Evolutionary conservation across 208 protist genomes (phyloP).

Genomic region (Trypanosoma melophagium): DNA sequence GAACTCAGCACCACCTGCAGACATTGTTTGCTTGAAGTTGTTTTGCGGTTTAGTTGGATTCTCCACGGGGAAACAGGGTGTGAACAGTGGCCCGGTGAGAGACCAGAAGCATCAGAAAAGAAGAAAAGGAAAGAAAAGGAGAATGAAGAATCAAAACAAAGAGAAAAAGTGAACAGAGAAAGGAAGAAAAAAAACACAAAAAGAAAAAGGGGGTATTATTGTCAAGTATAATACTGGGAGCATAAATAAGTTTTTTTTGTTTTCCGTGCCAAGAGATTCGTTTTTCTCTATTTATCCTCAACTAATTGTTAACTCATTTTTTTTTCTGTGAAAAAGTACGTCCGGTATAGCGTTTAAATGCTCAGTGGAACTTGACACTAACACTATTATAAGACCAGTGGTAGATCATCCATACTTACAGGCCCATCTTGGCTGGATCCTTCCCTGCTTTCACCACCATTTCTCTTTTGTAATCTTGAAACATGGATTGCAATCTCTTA

Average conservation of each 20-base stretch:
- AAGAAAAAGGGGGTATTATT: no score
- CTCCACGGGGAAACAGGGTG: no score
- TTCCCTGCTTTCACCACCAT: conserved; percentile 77
- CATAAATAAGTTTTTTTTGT: no score
- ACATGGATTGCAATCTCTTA: conserved; percentile 51
- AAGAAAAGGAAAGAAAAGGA: neutral
- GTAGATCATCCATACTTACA: conserved; percentile 24
- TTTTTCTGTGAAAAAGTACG: no score
- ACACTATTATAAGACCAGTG: neutral
- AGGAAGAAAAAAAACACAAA: no score
- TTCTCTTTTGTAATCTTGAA: conserved; percentile 78
- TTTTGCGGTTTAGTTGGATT: neutral
- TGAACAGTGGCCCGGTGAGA: neutral
- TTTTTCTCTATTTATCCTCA: no score
- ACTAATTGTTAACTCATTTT: no score
- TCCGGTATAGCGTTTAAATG: no score
- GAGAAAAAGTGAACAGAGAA: no score
- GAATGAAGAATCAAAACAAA: neutral
- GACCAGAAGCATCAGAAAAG: neutral
- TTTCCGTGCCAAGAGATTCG: no score
- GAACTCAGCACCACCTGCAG: conserved; percentile 71
- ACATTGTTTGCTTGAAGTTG: conserved; percentile 28
- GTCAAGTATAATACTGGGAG: no score
- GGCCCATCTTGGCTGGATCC: conserved; percentile 69
- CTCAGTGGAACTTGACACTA: neutral